Evolutionary conservation across 2,329 filamentous ascomycete genomes (phyloP), one percentile per base, ranked within the genome.

Genomic region (Fusarium euwallaceae): DNA sequence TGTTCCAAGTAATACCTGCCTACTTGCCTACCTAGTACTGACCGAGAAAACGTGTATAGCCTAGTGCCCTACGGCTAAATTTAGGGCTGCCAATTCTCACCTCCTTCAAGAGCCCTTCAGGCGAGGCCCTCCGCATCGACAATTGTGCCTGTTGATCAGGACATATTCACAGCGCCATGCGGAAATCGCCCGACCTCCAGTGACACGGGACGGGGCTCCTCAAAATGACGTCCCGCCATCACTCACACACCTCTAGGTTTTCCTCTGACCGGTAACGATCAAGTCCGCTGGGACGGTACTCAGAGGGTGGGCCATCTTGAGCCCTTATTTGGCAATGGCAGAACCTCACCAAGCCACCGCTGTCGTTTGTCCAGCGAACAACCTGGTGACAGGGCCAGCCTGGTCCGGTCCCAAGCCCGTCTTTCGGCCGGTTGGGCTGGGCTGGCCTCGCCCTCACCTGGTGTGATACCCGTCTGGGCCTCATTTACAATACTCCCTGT

Each of bases 291-390:
- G 66, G 69, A 41, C 67, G 74, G 74, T 76, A 81, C 65, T 45
- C 51, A 64, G 72, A 78, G 72, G 80, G 79, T 79, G 79, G 78
- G 77, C 66, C 68, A 78, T 66, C 39, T 51, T 60, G 48, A 29
- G 45, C 70, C 51, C 72, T 80, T 75, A 82, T 83, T 83, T 78
- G 82, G 74, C 81, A 82, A 83, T 83, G 78, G 76, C 74, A 66
- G 14, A 39, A 58, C 53, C 48, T 69, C 48, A 62, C 58, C 64
- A 66, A 72, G 67, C 65, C 66, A 72, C 67, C 55, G 39, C 56
- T 64, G 41, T 48, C 61, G 60, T 68, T 72, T 66, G 41, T 68
- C 62, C 29, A 58, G 53, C 32, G 16, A 37, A 32, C 53, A 71
- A 32, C 66, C 66, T 64, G 55, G 55, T 66, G 61, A 65, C 22